Evolutionary conservation across 768 basidiomycete genomes (phyloP).

Genomic region (Flagelloscypha sp.): DNA sequence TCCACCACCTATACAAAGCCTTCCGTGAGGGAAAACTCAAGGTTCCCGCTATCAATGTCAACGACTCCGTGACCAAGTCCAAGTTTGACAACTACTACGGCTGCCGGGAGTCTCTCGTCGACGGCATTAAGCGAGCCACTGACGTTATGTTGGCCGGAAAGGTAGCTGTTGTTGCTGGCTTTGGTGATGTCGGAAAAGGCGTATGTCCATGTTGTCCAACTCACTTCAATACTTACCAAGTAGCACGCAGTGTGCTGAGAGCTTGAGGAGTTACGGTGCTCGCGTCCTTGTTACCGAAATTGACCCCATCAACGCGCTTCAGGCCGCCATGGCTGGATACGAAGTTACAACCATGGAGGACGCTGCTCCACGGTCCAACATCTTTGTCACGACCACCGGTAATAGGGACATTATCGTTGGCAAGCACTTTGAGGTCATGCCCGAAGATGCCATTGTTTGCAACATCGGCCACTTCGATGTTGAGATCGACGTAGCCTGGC

Average conservation of each 20-base stretch:
- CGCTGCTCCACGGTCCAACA: slow-evolving; percentile 77
- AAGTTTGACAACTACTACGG: slow-evolving; percentile 99
- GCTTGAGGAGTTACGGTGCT: slow-evolving; percentile 93
- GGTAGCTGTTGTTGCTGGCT: slow-evolving; percentile 97
- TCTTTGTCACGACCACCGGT: slow-evolving; percentile 98
- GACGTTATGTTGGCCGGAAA: slow-evolving; percentile 99
- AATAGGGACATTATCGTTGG: slow-evolving; percentile 95
- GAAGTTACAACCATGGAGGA: slow-evolving; percentile 99
- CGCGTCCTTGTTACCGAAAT: slow-evolving; percentile 97
- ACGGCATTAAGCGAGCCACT: slow-evolving; percentile 99
- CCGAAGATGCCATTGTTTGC: slow-evolving; percentile 96
- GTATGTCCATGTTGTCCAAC: slow-evolving; percentile 41
- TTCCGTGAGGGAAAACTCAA: slow-evolving; percentile 94
- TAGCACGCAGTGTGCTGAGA: slow-evolving; percentile 83
- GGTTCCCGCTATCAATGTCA: slow-evolving; percentile 98
- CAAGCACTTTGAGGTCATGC: slow-evolving; percentile 90
- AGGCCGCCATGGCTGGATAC: slow-evolving; percentile 99
- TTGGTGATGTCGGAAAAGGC: slow-evolving; percentile 98
- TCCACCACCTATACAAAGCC: slow-evolving; percentile 97
- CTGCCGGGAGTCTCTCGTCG: slow-evolving; percentile 98
- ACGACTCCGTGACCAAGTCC: slow-evolving; percentile 99
- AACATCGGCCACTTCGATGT: slow-evolving; percentile 88
- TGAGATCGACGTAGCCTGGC: slow-evolving; percentile 96
- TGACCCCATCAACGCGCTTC: slow-evolving; percentile 99
- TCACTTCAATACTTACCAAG: slow-evolving; percentile 1